phyloP scores from a whole-genome alignment of 768 basidiomycete genomes.

The Auriscalpium orientale region DNA sequence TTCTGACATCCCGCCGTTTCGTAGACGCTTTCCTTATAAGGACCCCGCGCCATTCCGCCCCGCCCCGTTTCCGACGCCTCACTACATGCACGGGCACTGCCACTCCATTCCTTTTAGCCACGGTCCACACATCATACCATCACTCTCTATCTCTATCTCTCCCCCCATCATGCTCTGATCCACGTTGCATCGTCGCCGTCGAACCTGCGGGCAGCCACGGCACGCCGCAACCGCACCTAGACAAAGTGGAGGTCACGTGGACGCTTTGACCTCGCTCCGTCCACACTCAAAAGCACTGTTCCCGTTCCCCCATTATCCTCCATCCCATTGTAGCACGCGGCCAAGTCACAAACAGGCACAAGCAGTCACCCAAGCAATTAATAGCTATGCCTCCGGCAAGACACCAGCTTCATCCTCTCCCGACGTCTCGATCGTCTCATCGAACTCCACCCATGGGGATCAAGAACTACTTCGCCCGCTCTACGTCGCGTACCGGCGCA shows the following conservation, averaged over 20 bases:
- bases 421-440: no score
- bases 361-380: no score
- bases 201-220: not conserved
- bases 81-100: not conserved
- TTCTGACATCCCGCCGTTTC: not conserved
- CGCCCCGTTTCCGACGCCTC: not conserved
- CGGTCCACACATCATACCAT: not conserved
- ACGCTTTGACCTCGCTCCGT: conserved; percentile 5
- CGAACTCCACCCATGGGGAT: no score
- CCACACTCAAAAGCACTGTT: conserved; percentile 12
- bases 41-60: not conserved
- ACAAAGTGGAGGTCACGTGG: not conserved
- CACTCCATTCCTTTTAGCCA: not conserved
- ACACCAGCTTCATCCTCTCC: no score
- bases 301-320: conserved; percentile 2
- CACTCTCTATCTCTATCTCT: not conserved
- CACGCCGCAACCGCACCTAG: not conserved
- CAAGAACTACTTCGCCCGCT: no score
- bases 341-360: no score
- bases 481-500: no score
- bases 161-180: not conserved
- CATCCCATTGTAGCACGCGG: not conserved
- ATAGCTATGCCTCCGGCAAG: no score
- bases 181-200: not conserved
- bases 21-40: not conserved